These are phyloP conservation scores for Zygosaccharomyces sapae DNA, from an alignment of 1,139 yeast species.

Conservation along the genomic window DNA sequence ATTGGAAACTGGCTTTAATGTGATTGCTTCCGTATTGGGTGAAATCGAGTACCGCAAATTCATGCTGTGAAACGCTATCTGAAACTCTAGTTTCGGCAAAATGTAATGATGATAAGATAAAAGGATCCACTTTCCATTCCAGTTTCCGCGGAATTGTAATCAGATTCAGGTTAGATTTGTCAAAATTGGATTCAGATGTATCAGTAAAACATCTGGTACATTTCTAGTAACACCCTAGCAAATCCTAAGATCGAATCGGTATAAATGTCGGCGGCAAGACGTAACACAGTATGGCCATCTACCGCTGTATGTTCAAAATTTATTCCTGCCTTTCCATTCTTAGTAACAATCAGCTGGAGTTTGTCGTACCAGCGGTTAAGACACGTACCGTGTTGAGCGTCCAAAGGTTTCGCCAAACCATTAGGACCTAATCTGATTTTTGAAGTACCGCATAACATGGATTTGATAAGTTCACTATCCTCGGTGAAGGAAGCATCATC, in stretches of 20 bases:
- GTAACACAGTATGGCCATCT: slow-evolving; percentile 87
- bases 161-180: slow-evolving; percentile 33
- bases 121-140: slow-evolving; percentile 82
- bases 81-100: slow-evolving; percentile 89
- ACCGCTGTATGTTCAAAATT: slow-evolving; percentile 95
- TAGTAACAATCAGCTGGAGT: slow-evolving; percentile 81
- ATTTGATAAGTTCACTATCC: slow-evolving; percentile 65
- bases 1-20: slow-evolving; percentile 72
- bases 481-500: slow-evolving; percentile 62
- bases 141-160: slow-evolving; percentile 76
- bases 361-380: slow-evolving; percentile 95
- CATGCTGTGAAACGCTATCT: slow-evolving; percentile 85
- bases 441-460: slow-evolving; percentile 85
- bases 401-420: slow-evolving; percentile 41
- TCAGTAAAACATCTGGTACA: slow-evolving; percentile 52
- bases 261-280: slow-evolving; percentile 85
- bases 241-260: slow-evolving; percentile 85
- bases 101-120: slow-evolving; percentile 71
- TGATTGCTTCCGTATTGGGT: slow-evolving; percentile 69
- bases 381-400: slow-evolving; percentile 89
- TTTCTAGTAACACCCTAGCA: slow-evolving; percentile 79
- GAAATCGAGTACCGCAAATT: slow-evolving; percentile 77
- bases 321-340: slow-evolving; percentile 88
- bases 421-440: slow-evolving; percentile 33
- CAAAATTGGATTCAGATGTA: slow-evolving; percentile 1